Evolutionary conservation across 116 monocot genomes (phyloP), one percentile per base, ranked within the genome.

Genomic region (Dioscorea cayenensis): DNA sequence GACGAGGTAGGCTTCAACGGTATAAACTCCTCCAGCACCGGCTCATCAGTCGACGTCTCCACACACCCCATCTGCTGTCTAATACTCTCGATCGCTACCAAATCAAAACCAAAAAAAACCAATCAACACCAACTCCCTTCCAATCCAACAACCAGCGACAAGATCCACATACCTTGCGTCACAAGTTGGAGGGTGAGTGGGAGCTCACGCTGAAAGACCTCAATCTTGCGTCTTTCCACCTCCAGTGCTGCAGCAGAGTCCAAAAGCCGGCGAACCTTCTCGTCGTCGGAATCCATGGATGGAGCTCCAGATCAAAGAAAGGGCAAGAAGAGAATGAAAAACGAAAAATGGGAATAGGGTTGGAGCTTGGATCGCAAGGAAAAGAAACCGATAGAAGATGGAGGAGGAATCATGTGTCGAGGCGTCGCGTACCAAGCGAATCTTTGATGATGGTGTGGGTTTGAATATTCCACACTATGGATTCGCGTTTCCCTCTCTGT

Each of bases 71-170:
- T 75, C 75, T 74, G 83, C 73, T 65, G 79, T 73, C 71, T 65
- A 19, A 74, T 81, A 55, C 76, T 82, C 83, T 90, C 90, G 43
- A 97, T 88, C 55, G 84, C 96, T 96, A 71, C 72, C 28, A 37
- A 22, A 49, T 64, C 60, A 36, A 58, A 37, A 29, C 14, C 35
- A 48, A 73, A 76, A 63, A 3, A 12, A 72, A 72, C 11, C 11
- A 69, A 58, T 16, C 48, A 12, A 12, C 22, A 23, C 13, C 65
- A 60, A 16, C 67, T 48, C 22, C 37, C 43, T 43, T 36, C 43
- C 27, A 37, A 51, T 63, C 4, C 38, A 27, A 5, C 22, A 16
- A 20, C 6, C 4, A 48, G 17, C 8, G 36, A 6, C 36, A 52
- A 49, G 6, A 72, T 14, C 17, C 1, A 16, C 17, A 28, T 72